Conservation (phyloP, 1,139 yeast genomes). For the Hyphopichia khmerensis region DNA sequence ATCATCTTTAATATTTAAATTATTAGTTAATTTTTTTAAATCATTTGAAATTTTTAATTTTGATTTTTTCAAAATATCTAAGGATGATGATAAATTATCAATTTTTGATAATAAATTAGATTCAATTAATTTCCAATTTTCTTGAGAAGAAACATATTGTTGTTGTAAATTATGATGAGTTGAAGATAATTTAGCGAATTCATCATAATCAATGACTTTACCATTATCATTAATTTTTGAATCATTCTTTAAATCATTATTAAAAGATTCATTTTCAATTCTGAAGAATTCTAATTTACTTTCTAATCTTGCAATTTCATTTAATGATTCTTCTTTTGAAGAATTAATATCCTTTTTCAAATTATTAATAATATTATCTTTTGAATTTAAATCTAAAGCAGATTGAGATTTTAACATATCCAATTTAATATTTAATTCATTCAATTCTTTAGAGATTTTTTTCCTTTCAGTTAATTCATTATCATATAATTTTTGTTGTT, state of each 20-base stretch:
- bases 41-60: slow-evolving; percentile 32
- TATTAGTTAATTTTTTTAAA: slow-evolving; percentile 21
- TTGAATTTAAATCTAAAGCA: slow-evolving; percentile 31
- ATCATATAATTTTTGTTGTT: slow-evolving; percentile 32
- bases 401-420: slow-evolving; percentile 41
- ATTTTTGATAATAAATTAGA: slow-evolving; percentile 48
- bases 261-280: slow-evolving; percentile 21
- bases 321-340: slow-evolving; percentile 35
- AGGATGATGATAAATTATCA: slow-evolving; percentile 38
- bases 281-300: slow-evolving; percentile 45
- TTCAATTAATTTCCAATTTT: slow-evolving; percentile 67
- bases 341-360: slow-evolving; percentile 26
- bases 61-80: slow-evolving; percentile 34
- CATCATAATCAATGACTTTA: slow-evolving; percentile 25
- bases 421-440: slow-evolving; percentile 38
- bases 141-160: slow-evolving; percentile 65
- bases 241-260: slow-evolving; percentile 9
- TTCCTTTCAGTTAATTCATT: slow-evolving; percentile 31
- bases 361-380: slow-evolving; percentile 23
- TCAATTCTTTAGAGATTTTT: slow-evolving; percentile 30
- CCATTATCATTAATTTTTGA: slow-evolving; percentile 12
- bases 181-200: slow-evolving; percentile 39
- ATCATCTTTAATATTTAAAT: slow-evolving; percentile 20
- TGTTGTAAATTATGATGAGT: slow-evolving; percentile 56
- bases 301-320: slow-evolving; percentile 52